phyloP scores from a whole-genome alignment of 2,329 filamentous ascomycete species.

The Amauroascus verrucosus region DNA sequence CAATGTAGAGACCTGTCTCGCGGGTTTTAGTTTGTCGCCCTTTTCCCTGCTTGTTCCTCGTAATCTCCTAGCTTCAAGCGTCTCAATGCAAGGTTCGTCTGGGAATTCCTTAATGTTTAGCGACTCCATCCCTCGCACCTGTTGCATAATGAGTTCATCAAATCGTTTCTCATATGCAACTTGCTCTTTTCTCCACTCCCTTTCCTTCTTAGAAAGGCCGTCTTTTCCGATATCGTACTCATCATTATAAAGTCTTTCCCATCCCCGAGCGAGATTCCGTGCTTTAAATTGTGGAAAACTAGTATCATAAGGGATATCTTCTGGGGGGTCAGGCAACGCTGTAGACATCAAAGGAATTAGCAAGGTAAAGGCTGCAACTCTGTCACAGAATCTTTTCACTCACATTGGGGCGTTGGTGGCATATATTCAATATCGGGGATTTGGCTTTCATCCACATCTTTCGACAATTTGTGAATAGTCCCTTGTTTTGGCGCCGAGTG shows the following conservation, averaged over 20 bases:
- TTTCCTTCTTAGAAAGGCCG: slow-evolving; percentile 54
- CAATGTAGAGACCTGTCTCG: slow-evolving; percentile 28
- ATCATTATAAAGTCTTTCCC: slow-evolving; percentile 39
- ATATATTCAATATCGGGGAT: slow-evolving; percentile 82
- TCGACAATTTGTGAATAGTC: slow-evolving; percentile 24
- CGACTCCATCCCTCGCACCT: slow-evolving; percentile 55
- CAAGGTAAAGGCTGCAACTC: not conserved
- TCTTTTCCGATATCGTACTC: slow-evolving; percentile 40
- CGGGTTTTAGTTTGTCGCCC: slow-evolving; percentile 21
- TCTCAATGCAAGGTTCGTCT: slow-evolving; percentile 27
- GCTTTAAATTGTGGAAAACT: slow-evolving; percentile 44
- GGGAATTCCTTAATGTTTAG: slow-evolving; percentile 42
- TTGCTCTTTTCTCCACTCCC: slow-evolving; percentile 58
- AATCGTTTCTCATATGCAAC: slow-evolving; percentile 53
- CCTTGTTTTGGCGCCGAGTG: slow-evolving; percentile 33
- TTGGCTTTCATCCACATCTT: slow-evolving; percentile 38
- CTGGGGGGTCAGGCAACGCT: slow-evolving; percentile 38
- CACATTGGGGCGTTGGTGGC: slow-evolving; percentile 57
- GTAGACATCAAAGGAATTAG: slow-evolving; percentile 35
- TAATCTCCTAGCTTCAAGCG: slow-evolving; percentile 23
- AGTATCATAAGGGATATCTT: slow-evolving; percentile 40
- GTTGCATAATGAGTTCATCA: slow-evolving; percentile 57
- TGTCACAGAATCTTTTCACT: slow-evolving; percentile 6
- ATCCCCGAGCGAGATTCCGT: slow-evolving; percentile 44
- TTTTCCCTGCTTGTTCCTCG: slow-evolving; percentile 18